Evolutionary conservation across 225 moss, liverwort and hornwort species (phyloP).

Genomic region (Polytrichum formosum): DNA sequence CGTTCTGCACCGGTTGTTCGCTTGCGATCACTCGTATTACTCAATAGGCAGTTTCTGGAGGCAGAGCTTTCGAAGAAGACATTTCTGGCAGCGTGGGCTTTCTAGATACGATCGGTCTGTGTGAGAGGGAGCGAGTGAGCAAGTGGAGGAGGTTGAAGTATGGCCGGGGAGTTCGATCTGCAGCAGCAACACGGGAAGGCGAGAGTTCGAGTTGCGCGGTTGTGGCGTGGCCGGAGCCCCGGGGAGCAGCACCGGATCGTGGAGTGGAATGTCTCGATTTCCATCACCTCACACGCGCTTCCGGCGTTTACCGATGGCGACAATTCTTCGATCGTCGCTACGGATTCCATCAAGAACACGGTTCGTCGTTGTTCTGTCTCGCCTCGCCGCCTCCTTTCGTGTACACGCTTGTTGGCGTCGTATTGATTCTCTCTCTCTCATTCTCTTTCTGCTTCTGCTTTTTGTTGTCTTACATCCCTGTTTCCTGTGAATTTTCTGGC

Average conservation of each 20-base stretch:
- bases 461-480: not conserved
- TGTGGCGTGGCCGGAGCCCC: constrained; percentile 43
- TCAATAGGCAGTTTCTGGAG: too few relatives aligned
- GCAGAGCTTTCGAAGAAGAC: too few relatives aligned
- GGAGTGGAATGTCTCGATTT: constrained; percentile 84
- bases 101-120: too few relatives aligned
- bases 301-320: constrained; percentile 69
- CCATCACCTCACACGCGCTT: constrained; percentile 62
- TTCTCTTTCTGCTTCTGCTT: not conserved
- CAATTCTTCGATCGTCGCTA: constrained; percentile 82
- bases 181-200: constrained; percentile 96
- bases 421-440: not conserved
- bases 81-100: too few relatives aligned
- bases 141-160: not conserved
- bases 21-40: too few relatives aligned
- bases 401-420: not conserved
- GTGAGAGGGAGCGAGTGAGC: not conserved
- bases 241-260: constrained; percentile 44
- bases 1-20: too few relatives aligned
- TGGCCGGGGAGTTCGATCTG: constrained; percentile 40
- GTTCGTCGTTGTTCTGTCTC: constrained; percentile 24
- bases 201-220: constrained; percentile 70
- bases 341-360: constrained; percentile 98
- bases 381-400: not conserved
- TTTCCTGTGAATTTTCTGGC: not conserved